Base-by-base conservation (phyloP, 768 basidiomycete genomes). In the Termitomyces sp. region DNA sequence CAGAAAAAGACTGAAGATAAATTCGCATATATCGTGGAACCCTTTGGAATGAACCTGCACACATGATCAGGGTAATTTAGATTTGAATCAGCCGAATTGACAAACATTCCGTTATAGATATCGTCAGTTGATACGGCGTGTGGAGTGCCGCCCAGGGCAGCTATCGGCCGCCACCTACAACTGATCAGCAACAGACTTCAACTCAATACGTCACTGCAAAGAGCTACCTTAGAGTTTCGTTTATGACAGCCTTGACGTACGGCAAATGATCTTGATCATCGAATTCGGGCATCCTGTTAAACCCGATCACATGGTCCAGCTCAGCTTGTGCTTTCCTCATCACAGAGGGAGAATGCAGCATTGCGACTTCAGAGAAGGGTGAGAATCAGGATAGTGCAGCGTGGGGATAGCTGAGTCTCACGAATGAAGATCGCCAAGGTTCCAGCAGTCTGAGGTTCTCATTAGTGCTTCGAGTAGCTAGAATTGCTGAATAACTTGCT, bases 271-370 rank as follows among this genome's bases (percentile, higher is more conserved):
- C 56, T 32, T 47, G 16, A 32, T 65, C 62, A 20, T 46, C 42
- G 13, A 51, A 61, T 16, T 63, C 58, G 4, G 62, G 64, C 31
- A 65, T 48, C 20, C 58, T 56, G 24, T 55, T 52, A 5, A 31
- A 41, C 2, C 58, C 59, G 12, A 65, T 41, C 18, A 59, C 62
- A 31, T n/a, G 8, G 12, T 63, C 62, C 6, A 65, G 61, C 42
- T 65, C 61, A 36, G 29, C 47, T 29, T 61, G 59, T 4, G 60
- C 62, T 52, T 63, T 65, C 46, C 24, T 58, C 60, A 59, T 74
- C 72, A 60, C 59, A n/a, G 58, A 53, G 7, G 60, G 67, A 32
- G 55, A 55, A 44, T 60, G 51, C 32, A 61, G 46, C 64, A 63
- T 59, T 26, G 60, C 60, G 31, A 62, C 60, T 61, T 37, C 8